These are phyloP conservation scores for Abrus precatorius DNA, from an alignment of 306 rosid species.

Conservation along the genomic window DNA sequence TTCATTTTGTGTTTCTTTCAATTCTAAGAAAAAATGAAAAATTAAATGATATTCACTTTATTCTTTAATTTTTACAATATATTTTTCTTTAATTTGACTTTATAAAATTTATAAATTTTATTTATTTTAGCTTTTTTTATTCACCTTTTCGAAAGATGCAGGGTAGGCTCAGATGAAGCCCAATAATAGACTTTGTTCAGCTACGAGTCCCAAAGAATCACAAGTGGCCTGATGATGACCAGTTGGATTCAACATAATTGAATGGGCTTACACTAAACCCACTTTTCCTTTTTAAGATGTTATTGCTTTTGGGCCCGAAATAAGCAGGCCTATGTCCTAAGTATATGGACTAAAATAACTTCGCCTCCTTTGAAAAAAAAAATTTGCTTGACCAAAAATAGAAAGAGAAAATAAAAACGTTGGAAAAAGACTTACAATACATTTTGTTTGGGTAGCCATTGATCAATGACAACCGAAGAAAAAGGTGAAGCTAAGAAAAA, in stretches of 20 bases:
- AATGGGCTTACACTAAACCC: too few species aligned
- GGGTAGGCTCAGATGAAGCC: slow-evolving; percentile 8
- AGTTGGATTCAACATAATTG: too few species aligned
- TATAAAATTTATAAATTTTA: too few species aligned
- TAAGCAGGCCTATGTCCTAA: background rate
- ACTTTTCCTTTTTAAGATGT: background rate
- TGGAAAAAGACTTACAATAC: background rate
- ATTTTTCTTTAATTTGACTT: too few species aligned
- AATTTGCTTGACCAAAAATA: too few species aligned
- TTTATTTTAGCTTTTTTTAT: too few species aligned
- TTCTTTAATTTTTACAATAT: too few species aligned
- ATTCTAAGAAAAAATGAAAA: background rate
- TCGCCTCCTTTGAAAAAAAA: background rate
- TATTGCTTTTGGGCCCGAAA: background rate
- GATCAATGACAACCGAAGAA: background rate
- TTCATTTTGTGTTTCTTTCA: background rate
- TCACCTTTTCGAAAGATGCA: background rate
- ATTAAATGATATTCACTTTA: too few species aligned
- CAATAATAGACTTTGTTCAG: background rate
- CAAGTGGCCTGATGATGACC: background rate
- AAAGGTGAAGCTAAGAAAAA: background rate
- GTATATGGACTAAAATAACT: background rate
- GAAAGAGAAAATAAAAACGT: too few species aligned
- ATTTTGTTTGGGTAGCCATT: background rate
- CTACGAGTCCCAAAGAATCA: background rate